phyloP scores from a whole-genome alignment of 768 basidiomycete genomes.

The Suillus sp. region DNA sequence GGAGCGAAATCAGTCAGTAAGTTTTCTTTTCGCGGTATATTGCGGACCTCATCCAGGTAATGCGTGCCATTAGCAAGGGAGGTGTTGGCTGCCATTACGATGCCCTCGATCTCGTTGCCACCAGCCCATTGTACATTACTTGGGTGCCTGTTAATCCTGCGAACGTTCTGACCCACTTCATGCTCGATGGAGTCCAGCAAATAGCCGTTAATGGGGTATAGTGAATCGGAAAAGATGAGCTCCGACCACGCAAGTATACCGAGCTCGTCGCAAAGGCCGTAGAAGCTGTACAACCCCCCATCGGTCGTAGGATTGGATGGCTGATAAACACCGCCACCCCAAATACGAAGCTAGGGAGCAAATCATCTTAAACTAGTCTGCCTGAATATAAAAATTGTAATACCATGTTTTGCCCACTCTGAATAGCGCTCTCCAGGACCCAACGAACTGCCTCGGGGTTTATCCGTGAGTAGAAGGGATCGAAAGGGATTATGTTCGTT shows the following conservation, averaged over 20 bases:
- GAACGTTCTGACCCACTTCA: conserved; percentile 60
- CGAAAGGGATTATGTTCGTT: conserved; percentile 63
- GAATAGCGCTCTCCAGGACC: conserved; percentile 56
- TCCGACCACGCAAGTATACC: conserved; percentile 66
- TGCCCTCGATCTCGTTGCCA: conserved; percentile 62
- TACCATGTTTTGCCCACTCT: conserved; percentile 63
- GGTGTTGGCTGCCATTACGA: conserved; percentile 42
- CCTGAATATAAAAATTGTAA: conserved; percentile 13
- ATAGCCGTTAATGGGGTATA: conserved; percentile 59
- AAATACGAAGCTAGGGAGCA: conserved; percentile 49
- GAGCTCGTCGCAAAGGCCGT: conserved; percentile 58
- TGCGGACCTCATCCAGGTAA: conserved; percentile 50
- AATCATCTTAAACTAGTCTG: not conserved
- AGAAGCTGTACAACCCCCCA: conserved; percentile 56
- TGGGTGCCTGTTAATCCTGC: conserved; percentile 56
- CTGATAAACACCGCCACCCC: conserved; percentile 60
- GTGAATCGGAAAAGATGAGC: conserved; percentile 57
- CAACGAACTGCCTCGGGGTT: conserved; percentile 52
- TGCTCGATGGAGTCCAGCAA: conserved; percentile 52
- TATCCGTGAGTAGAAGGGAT: conserved; percentile 57
- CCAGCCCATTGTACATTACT: conserved; percentile 63
- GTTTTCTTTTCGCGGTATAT: not conserved
- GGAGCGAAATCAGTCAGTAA: not conserved
- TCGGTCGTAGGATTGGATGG: conserved; percentile 42
- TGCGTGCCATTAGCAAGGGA: conserved; percentile 45